Conservation (phyloP, 2,329 filamentous ascomycete genomes). For the Hortaea werneckii region DNA sequence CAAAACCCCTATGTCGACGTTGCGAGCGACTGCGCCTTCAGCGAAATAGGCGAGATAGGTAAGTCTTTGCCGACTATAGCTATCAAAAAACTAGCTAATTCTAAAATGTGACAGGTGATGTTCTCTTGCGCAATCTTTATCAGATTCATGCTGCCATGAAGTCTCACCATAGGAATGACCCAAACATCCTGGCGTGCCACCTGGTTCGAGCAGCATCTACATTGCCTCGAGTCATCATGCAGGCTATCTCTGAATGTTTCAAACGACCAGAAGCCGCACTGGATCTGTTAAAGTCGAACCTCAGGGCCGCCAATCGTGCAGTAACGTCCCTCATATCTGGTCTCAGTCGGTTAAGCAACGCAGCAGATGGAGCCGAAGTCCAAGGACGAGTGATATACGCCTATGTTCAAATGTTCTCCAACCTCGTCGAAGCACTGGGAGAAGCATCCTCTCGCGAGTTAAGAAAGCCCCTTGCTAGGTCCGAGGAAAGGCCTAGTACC, state of each 20-base stretch:
- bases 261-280: background rate
- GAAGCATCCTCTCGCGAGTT: constrained; percentile 11
- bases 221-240: constrained; percentile 14
- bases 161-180: constrained; percentile 6
- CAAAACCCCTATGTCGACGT: constrained; percentile 2
- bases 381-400: constrained; percentile 19
- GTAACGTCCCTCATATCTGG: constrained; percentile 15
- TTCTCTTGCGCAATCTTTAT: constrained; percentile 19
- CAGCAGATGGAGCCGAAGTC: constrained; percentile 4
- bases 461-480: background rate
- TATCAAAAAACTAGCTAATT: background rate
- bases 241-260: constrained; percentile 6
- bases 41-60: constrained; percentile 15
- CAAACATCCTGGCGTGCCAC: constrained; percentile 16
- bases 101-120: constrained; percentile 8
- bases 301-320: constrained; percentile 14
- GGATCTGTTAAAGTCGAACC: constrained; percentile 8
- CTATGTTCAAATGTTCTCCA: constrained; percentile 28
- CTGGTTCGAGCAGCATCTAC: constrained; percentile 14
- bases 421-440: constrained; percentile 24
- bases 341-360: constrained; percentile 11
- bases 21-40: constrained; percentile 9
- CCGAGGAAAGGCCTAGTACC: background rate
- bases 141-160: constrained; percentile 19
- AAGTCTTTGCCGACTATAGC: background rate